These are phyloP conservation scores for Suillus tomentosus DNA, from an alignment of 768 basidiomycete species.

Conservation along the genomic window DNA sequence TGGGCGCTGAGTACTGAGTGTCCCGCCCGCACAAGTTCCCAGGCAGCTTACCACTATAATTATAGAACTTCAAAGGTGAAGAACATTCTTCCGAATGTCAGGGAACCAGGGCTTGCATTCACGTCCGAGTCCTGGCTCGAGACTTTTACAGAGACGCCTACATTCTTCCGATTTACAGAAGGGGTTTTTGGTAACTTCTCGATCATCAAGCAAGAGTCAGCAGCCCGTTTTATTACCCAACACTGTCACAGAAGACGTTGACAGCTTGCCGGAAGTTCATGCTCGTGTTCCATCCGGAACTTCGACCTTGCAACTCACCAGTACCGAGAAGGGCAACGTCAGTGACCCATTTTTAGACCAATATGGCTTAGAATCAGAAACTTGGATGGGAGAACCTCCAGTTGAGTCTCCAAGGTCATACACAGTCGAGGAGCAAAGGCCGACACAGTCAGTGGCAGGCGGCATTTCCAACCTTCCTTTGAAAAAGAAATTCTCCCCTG, in stretches of 20 bases:
- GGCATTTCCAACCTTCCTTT: constrained; percentile 4
- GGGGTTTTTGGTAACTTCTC: constrained; percentile 19
- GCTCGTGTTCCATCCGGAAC: constrained; percentile 5
- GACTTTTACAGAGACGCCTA: not conserved
- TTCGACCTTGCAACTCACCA: not conserved
- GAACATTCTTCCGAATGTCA: not conserved
- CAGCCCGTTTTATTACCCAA: not conserved
- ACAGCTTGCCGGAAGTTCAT: constrained; percentile 5
- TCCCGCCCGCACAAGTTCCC: not conserved
- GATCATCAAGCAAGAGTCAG: constrained; percentile 9
- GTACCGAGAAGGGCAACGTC: not conserved
- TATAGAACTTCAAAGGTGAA: not conserved
- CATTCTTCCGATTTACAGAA: constrained; percentile 16
- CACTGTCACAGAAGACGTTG: not conserved
- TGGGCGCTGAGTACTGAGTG: not conserved
- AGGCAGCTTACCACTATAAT: not conserved
- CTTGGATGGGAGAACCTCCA: constrained; percentile 13
- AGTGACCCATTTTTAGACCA: constrained; percentile 2
- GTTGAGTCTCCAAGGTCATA: constrained; percentile 12
- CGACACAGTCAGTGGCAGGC: not conserved
- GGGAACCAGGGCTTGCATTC: not conserved
- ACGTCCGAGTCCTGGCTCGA: constrained; percentile 3
- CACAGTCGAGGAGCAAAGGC: not conserved
- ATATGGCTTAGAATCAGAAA: not conserved
- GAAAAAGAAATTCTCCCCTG: constrained; percentile 16